Evolutionary conservation across 441 rosid genomes (phyloP).

Genomic region (Adansonia grandidieri): DNA sequence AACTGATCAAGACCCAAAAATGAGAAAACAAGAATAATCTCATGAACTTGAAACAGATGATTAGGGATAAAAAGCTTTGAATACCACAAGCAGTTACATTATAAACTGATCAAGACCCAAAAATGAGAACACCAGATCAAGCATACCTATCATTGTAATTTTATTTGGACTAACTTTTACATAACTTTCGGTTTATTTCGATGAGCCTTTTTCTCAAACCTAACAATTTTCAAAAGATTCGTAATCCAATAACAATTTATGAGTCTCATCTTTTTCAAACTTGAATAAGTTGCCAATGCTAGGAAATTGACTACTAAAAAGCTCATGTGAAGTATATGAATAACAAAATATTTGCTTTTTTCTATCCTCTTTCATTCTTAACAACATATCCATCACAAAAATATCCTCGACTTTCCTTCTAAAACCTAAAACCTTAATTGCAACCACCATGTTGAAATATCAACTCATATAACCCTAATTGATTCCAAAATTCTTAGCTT

Average conservation of each 20-base stretch:
- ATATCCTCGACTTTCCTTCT: neutral
- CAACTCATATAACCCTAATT: neutral
- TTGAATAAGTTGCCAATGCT: neutral
- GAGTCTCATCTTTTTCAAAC: neutral
- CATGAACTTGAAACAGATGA: neutral
- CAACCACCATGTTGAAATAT: neutral
- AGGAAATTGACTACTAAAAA: neutral
- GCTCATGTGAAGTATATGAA: neutral
- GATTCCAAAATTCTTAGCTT: neutral
- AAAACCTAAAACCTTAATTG: neutral
- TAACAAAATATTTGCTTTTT: neutral
- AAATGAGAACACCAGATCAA: neutral
- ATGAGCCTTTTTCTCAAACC: neutral
- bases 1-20: neutral
- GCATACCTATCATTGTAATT: neutral
- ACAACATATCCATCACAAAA: neutral
- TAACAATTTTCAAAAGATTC: neutral
- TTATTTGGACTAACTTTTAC: neutral
- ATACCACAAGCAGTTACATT: neutral
- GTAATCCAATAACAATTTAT: neutral
- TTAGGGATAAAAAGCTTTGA: neutral
- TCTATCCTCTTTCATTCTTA: neutral
- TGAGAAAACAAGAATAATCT: neutral
- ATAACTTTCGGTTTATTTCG: neutral
- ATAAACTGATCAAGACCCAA: neutral